These are phyloP conservation scores for Claviceps quebecensis DNA, from an alignment of 2,329 filamentous ascomycete genomes.

Conservation along the genomic window DNA sequence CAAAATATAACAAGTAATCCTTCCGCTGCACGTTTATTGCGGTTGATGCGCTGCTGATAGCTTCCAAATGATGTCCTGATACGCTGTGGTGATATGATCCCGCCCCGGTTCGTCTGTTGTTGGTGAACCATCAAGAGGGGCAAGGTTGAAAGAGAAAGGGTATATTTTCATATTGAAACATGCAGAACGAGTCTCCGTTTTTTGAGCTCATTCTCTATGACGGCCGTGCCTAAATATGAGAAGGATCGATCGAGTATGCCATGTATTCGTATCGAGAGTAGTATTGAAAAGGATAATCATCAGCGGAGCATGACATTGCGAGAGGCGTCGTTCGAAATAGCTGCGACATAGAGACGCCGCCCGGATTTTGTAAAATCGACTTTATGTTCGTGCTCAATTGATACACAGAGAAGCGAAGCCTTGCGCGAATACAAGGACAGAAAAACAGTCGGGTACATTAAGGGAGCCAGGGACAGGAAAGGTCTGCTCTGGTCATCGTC, in stretches of 20 bases:
- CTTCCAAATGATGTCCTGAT: no score
- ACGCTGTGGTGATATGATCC: no score
- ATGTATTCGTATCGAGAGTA: slow-evolving; percentile 3
- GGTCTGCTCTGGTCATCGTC: neutral
- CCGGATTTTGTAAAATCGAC: neutral
- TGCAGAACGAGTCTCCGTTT: slow-evolving; percentile 3
- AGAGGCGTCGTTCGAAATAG: no score
- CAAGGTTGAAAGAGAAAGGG: neutral
- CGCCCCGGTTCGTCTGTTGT: neutral
- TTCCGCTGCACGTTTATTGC: no score
- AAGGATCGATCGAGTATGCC: slow-evolving; percentile 4
- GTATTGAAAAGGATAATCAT: slow-evolving; percentile 1
- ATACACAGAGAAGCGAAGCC: neutral
- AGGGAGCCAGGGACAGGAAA: neutral
- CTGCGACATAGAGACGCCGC: neutral
- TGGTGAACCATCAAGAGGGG: neutral
- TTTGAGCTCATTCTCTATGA: neutral
- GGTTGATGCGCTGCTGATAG: no score
- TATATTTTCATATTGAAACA: neutral
- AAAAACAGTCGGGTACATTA: neutral
- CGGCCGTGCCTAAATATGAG: slow-evolving; percentile 3
- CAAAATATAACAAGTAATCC: no score
- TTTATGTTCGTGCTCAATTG: neutral
- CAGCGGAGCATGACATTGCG: slow-evolving; percentile 1
- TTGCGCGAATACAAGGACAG: neutral